phyloP scores from a whole-genome alignment of 192 early-diverging fungal species.

The Pilaira anomala region DNA sequence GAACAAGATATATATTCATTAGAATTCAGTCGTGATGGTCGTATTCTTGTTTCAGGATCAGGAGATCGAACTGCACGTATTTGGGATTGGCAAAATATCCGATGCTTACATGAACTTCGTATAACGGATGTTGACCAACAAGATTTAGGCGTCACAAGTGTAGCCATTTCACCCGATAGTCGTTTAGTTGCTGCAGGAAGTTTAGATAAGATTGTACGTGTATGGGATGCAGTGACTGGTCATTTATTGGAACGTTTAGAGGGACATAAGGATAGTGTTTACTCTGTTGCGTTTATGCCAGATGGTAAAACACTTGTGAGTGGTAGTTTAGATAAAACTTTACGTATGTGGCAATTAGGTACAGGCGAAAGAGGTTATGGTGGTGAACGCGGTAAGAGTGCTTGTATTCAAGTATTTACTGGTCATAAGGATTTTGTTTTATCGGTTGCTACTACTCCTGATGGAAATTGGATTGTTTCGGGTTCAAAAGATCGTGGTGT shows the following conservation, averaged over 20 bases:
- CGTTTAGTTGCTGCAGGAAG: slow-evolving; percentile 88
- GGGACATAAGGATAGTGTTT: slow-evolving; percentile 95
- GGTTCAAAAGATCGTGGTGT: slow-evolving; percentile 92
- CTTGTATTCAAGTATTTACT: slow-evolving; percentile 48
- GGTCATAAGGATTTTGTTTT: slow-evolving; percentile 92
- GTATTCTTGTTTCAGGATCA: slow-evolving; percentile 85
- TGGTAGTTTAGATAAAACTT: slow-evolving; percentile 89
- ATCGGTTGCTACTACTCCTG: slow-evolving; percentile 83
- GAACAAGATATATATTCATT: slow-evolving; percentile 97
- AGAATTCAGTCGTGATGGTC: slow-evolving; percentile 90
- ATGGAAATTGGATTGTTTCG: slow-evolving; percentile 88
- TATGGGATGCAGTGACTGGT: slow-evolving; percentile 90
- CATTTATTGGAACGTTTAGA: slow-evolving; percentile 84
- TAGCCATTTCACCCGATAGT: slow-evolving; percentile 93
- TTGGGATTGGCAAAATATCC: slow-evolving; percentile 83
- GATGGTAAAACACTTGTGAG: slow-evolving; percentile 90
- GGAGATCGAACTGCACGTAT: slow-evolving; percentile 84
- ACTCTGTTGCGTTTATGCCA: slow-evolving; percentile 93
- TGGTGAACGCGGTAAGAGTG: slow-evolving; percentile 27
- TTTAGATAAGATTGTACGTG: slow-evolving; percentile 91
- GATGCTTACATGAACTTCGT: slow-evolving; percentile 65
- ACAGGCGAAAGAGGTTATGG: slow-evolving; percentile 35
- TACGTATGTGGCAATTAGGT: slow-evolving; percentile 90
- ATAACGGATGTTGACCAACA: slow-evolving; percentile 80
- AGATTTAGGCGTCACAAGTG: slow-evolving; percentile 93